A percentile compares a stretch with the other conserved stretches of the same genome.
These are phyloP conservation scores for Dissophora ornata DNA, from an alignment of 192 early-diverging fungal genomes.

Conservation along the genomic window DNA sequence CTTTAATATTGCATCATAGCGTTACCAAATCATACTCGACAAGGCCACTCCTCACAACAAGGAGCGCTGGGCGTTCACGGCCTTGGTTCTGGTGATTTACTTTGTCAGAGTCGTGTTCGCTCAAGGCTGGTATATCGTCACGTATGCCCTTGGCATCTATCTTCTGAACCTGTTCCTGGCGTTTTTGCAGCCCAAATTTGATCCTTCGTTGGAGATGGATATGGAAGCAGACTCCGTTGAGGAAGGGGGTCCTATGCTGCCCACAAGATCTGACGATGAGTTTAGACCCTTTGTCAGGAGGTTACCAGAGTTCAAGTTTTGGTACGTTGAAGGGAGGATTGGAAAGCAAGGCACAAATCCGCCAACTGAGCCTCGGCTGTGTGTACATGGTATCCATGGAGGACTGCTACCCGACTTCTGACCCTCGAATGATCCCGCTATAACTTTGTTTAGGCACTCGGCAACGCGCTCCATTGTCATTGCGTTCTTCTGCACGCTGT, in stretches of 20 bases:
- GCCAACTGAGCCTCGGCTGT: too few species aligned
- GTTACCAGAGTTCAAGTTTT: constrained; percentile 99
- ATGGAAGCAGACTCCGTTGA: constrained; percentile 73
- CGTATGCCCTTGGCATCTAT: constrained; percentile 94
- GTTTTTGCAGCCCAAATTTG: constrained; percentile 97
- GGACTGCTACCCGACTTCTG: neutral
- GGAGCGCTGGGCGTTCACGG: constrained; percentile 83
- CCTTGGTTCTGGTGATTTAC: constrained; percentile 71
- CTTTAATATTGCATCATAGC: constrained; percentile 53
- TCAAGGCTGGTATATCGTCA: constrained; percentile 96
- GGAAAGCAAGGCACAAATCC: too few species aligned
- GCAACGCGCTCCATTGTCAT: constrained; percentile 86
- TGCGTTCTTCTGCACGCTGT: constrained; percentile 89
- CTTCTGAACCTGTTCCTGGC: constrained; percentile 95
- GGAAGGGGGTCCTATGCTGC: constrained; percentile 75
- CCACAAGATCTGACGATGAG: constrained; percentile 91
- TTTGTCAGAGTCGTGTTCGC: constrained; percentile 81
- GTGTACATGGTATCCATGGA: too few species aligned
- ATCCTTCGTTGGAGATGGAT: constrained; percentile 86
- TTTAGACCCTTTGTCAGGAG: constrained; percentile 97
- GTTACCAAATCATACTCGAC: constrained; percentile 86
- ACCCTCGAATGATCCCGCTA: neutral
- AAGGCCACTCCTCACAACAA: constrained; percentile 81
- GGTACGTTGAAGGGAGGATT: too few species aligned
- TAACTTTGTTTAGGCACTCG: constrained; percentile 70